These are phyloP conservation scores for Beta lomatogona DNA, from an alignment of 179 eudicot genomes.

Conservation along the genomic window DNA sequence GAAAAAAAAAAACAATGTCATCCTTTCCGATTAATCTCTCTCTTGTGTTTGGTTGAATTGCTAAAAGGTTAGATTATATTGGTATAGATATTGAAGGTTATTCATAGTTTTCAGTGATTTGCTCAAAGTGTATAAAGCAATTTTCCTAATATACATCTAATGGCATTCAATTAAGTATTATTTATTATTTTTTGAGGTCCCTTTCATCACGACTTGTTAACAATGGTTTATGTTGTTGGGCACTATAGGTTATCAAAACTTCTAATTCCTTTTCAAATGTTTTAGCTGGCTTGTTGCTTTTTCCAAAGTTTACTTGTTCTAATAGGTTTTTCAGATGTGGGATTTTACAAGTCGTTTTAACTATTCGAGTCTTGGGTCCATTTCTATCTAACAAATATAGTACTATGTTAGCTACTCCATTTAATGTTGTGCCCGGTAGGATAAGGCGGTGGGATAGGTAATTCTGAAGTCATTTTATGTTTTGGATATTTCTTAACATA, in stretches of 20 bases:
- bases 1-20: no score
- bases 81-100: not conserved
- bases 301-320: not conserved
- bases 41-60: not conserved
- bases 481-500: not conserved
- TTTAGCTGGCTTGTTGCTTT: constrained; percentile 24
- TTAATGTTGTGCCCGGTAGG: constrained; percentile 5
- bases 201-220: constrained; percentile 15
- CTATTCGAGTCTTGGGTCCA: not conserved
- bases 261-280: not conserved
- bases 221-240: not conserved
- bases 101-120: not conserved
- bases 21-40: not conserved
- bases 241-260: not conserved
- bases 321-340: constrained; percentile 13
- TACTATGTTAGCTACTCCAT: constrained; percentile 9
- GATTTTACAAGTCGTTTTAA: constrained; percentile 11
- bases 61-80: not conserved
- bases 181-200: not conserved
- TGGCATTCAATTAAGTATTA: constrained; percentile 1
- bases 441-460: constrained; percentile 3
- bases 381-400: not conserved
- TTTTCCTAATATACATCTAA: not conserved
- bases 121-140: not conserved
- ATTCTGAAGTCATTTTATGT: not conserved